Base-by-base conservation (phyloP, 1,139 yeast species). In the Hyphopichia fennica region DNA sequence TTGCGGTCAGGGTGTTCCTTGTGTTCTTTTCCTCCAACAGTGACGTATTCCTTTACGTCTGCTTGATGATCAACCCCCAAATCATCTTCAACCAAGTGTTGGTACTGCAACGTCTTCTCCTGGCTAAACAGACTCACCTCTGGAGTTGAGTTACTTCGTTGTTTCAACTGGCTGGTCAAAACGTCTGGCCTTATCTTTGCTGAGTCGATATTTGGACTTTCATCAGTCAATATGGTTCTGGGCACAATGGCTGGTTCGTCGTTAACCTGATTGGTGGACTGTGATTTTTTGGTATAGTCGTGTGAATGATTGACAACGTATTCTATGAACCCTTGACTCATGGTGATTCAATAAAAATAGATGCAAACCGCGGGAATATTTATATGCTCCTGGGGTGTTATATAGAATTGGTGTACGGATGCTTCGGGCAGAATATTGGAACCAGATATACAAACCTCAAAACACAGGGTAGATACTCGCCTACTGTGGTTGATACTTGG, bases 191-290 rank as follows among this genome's bases (percentile, higher is more conserved):
- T 10, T 9, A 25, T n/a, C 28, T 9, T 9, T 11, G n/a, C 13
- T 4, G 28, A 25, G n/a, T n/a, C 28, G 11, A 25, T 7, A 8
- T 28, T 28, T 4, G 31, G 5, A 15, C 15, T 5, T 28, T n/a
- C 15, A 10, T n/a, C 31, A n/a, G 7, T 28, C 20, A 19, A 10
- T 5, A 35, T 14, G 25, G 32, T 27, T 39, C 42, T 40, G n/a
- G 41, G 41, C 4, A 38, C 38, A 17, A 40, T 23, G 31, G 43
- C 41, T 14, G 43, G 39, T 29, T 45, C 45, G 27, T 42, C 36
- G 9, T 41, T 41, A 16, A 47, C 36, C 13, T 42, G 39, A 17
- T 43, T 36, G 20, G 50, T 47, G 6, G 51, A 44, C 15, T 38
- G 41, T 13, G 52, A 42, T 31, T 48, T 49, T 22, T 41, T 43